Evolutionary conservation across 2,329 filamentous ascomycete genomes (phyloP).

Genomic region (Fusarium oxysporum): DNA sequence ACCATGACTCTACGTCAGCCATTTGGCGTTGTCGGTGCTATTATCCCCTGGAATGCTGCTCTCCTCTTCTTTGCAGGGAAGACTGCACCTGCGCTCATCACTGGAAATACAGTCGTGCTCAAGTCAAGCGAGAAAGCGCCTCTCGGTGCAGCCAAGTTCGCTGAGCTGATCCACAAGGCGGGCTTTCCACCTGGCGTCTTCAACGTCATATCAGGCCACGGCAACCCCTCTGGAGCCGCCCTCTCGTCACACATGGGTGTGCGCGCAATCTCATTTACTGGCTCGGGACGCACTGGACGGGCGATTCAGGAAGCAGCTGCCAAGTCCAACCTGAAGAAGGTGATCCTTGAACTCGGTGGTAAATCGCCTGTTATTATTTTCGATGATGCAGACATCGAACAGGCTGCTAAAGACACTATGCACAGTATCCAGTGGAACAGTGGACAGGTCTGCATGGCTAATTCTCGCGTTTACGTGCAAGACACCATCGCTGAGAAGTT

Average conservation of each 20-base stretch:
- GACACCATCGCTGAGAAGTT: conserved; percentile 55
- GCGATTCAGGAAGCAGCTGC: conserved; percentile 79
- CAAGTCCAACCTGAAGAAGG: conserved; percentile 71
- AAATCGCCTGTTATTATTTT: conserved; percentile 75
- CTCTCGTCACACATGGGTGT: conserved; percentile 76
- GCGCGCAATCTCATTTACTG: conserved; percentile 82
- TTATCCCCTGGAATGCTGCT: conserved; percentile 69
- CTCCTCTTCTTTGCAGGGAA: conserved; percentile 60
- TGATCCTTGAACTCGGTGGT: conserved; percentile 75
- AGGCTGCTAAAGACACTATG: conserved; percentile 60
- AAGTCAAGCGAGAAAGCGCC: conserved; percentile 40
- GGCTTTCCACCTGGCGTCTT: conserved; percentile 81
- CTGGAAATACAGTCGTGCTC: conserved; percentile 36
- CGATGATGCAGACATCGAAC: conserved; percentile 58
- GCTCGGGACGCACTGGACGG: conserved; percentile 76
- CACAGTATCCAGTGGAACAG: conserved; percentile 63
- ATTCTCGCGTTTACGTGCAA: conserved; percentile 68
- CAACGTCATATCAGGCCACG: conserved; percentile 79
- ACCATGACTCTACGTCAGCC: conserved; percentile 62
- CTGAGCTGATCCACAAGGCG: conserved; percentile 73
- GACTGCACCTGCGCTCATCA: conserved; percentile 26
- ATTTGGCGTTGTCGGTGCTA: conserved; percentile 64
- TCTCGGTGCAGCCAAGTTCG: conserved; percentile 41
- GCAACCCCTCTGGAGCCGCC: conserved; percentile 72
- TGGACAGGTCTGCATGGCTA: conserved; percentile 71